A percentile compares a stretch with the other conserved stretches of the same genome.
Conservation (phyloP, 2,329 filamentous ascomycete genomes). For the Botrytis deweyae region DNA sequence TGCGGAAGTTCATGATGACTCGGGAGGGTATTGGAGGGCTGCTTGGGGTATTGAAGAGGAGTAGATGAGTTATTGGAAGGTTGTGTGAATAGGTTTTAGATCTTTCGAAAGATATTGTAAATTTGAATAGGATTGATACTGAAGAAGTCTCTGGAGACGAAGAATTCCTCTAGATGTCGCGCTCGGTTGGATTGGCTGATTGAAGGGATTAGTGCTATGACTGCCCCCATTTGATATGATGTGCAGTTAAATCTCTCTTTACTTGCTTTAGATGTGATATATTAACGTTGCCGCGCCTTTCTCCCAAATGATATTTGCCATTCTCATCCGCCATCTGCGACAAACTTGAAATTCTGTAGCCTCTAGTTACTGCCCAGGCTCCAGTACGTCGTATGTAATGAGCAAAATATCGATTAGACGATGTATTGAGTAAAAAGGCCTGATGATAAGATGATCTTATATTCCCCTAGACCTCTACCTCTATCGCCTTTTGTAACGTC, state of each 20-base stretch:
- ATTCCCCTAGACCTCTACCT: neutral
- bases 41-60: fast-evolving
- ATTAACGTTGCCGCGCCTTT: fast-evolving
- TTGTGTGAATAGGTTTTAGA: neutral
- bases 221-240: neutral
- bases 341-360: neutral
- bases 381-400: neutral
- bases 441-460: neutral
- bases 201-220: too few relatives aligned
- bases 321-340: neutral
- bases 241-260: neutral
- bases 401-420: neutral
- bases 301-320: fast-evolving
- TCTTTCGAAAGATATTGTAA: fast-evolving
- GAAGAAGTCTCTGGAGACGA: too few relatives aligned
- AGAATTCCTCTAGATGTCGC: neutral
- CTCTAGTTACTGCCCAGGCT: neutral
- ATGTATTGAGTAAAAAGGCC: neutral
- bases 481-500: neutral
- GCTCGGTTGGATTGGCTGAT: too few relatives aligned
- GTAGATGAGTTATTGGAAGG: too few relatives aligned
- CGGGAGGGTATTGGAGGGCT: fast-evolving
- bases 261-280: neutral
- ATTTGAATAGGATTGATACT: neutral
- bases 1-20: neutral